Percentiles rank a stretch among this genome's conserved stretches.
phyloP scores from a whole-genome alignment of 78 protist species.

The Ministeria vibrans region DNA sequence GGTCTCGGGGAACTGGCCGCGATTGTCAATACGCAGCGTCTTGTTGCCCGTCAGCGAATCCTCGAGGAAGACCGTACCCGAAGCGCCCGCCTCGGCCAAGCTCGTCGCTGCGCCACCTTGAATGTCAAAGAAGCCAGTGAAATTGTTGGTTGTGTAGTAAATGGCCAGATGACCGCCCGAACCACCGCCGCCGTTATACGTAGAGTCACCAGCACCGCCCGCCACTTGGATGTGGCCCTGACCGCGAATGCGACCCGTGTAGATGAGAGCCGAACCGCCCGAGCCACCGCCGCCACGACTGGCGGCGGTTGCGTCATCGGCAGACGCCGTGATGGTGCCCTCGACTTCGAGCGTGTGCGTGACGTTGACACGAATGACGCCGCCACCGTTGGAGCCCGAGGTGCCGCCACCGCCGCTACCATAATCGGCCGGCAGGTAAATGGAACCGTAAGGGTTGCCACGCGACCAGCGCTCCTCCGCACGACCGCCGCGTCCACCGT shows the following conservation, averaged over 20 bases:
- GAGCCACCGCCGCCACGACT: neutral
- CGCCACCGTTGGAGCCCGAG: neutral
- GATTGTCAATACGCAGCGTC: neutral
- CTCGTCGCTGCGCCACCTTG: neutral
- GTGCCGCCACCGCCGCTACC: neutral
- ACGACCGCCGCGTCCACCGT: conserved; percentile 5
- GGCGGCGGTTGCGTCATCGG: neutral
- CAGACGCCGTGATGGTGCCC: neutral
- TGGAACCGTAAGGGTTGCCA: neutral
- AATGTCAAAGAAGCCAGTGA: neutral
- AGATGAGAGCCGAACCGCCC: neutral
- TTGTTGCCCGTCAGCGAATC: neutral
- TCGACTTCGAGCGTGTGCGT: neutral
- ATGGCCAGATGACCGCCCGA: neutral
- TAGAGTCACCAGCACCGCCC: neutral
- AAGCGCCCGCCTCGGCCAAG: neutral
- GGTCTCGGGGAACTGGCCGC: neutral
- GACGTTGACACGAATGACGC: neutral
- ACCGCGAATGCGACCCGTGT: neutral
- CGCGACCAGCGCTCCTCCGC: neutral
- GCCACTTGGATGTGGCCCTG: neutral
- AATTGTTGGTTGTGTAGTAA: neutral
- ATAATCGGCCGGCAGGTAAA: neutral
- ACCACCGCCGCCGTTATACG: neutral
- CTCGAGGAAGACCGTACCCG: neutral